Conservation (phyloP, 2,329 filamentous ascomycete genomes). For the Didymella lethalis region DNA sequence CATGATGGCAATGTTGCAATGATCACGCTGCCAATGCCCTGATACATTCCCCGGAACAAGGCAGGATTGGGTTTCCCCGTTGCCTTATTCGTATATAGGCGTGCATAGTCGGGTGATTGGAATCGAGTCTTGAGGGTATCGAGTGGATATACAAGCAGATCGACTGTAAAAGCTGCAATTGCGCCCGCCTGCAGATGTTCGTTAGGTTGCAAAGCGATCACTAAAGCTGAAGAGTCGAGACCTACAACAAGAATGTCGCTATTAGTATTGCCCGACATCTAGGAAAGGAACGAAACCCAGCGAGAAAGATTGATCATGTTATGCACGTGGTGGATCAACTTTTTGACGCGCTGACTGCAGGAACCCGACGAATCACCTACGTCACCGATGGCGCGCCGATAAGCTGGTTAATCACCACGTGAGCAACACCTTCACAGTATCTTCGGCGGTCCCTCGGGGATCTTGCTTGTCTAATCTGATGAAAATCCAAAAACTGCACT, state of each 20-base stretch:
- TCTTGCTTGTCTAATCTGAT: constrained; percentile 5
- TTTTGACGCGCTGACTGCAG: constrained; percentile 13
- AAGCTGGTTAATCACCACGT: constrained; percentile 6
- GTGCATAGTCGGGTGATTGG: constrained; percentile 78
- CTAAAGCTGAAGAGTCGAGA: constrained; percentile 19
- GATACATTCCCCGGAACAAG: constrained; percentile 79
- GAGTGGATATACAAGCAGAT: constrained; percentile 84
- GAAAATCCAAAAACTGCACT: not conserved
- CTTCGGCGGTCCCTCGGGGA: constrained; percentile 9
- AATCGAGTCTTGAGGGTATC: constrained; percentile 90
- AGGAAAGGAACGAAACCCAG: not conserved
- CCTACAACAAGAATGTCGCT: constrained; percentile 66
- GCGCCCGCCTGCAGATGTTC: constrained; percentile 73
- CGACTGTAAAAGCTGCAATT: constrained; percentile 83
- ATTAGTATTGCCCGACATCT: constrained; percentile 55
- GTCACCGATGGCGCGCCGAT: constrained; percentile 22
- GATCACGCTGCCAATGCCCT: constrained; percentile 85
- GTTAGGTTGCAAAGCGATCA: not conserved
- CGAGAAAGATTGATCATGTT: constrained; percentile 7
- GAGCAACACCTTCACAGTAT: constrained; percentile 10
- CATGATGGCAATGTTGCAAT: constrained; percentile 88
- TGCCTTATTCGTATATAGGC: constrained; percentile 67
- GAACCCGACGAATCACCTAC: constrained; percentile 25
- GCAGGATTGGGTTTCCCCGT: constrained; percentile 63
- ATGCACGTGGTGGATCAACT: constrained; percentile 12